A percentile compares a stretch with the other conserved stretches of the same genome.
Evolutionary conservation across 352 stramenopile species (phyloP).

Genomic region (Phytophthora agathidicida): DNA sequence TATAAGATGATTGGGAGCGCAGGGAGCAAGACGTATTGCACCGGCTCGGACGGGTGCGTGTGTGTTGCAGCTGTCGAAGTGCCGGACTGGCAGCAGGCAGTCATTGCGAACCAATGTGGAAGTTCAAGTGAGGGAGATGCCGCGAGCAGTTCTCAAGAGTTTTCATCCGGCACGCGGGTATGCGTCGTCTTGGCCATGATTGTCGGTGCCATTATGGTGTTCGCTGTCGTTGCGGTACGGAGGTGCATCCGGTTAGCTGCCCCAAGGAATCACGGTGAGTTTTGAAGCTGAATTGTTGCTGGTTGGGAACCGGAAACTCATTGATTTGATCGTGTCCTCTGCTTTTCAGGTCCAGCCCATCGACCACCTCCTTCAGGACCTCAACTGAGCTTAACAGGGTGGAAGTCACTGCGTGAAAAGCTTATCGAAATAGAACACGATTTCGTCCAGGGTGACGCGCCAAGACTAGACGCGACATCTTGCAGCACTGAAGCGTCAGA

Average conservation of each 20-base stretch:
- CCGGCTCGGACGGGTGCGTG: conserved; percentile 39
- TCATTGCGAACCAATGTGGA: conserved; percentile 34
- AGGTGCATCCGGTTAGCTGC: conserved; percentile 6
- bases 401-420: conserved; percentile 59
- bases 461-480: conserved; percentile 15
- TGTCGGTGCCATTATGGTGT: conserved; percentile 9
- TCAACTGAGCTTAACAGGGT: conserved; percentile 46
- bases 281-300: not conserved
- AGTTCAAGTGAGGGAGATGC: conserved; percentile 9
- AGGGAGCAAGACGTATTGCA: conserved; percentile 32
- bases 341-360: conserved; percentile 3
- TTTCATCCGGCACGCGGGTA: conserved; percentile 24
- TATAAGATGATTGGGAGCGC: conserved; percentile 26
- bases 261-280: conserved; percentile 8
- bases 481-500: conserved; percentile 5
- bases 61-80: conserved; percentile 47
- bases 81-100: conserved; percentile 19
- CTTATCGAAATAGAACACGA: conserved; percentile 48
- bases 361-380: conserved; percentile 21
- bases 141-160: conserved; percentile 4
- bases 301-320: not conserved
- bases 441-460: conserved; percentile 20
- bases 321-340: not conserved
- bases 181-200: conserved; percentile 24
- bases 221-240: conserved; percentile 14